Conservation (phyloP, 108 stramenopile genomes). For the Skeletonema menzelii region DNA sequence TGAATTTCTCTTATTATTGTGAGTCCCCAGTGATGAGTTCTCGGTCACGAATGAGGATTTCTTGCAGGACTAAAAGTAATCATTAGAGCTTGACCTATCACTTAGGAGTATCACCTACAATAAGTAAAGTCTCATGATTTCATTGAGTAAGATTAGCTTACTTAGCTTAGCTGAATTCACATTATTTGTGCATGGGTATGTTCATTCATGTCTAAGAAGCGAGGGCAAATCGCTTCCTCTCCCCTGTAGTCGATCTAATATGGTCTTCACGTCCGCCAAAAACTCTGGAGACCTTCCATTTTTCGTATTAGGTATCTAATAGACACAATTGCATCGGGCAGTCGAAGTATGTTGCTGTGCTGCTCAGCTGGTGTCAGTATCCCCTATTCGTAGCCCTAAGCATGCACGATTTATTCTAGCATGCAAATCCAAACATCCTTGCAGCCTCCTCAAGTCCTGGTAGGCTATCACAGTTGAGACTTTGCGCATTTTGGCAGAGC, state of each 20-base stretch:
- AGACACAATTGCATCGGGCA: not conserved
- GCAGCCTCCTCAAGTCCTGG: conserved; percentile 84
- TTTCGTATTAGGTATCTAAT: not conserved
- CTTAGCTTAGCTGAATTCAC: not conserved
- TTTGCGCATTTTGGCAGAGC: conserved; percentile 32
- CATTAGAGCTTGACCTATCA: too few relatives aligned
- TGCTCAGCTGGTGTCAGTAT: not conserved
- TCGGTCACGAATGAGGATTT: too few relatives aligned
- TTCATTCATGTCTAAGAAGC: too few relatives aligned
- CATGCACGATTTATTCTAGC: not conserved
- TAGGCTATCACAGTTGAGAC: conserved; percentile 48
- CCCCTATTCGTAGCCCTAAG: not conserved
- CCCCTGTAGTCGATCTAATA: not conserved
- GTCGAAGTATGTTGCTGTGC: not conserved
- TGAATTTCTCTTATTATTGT: too few relatives aligned
- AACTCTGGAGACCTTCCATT: not conserved
- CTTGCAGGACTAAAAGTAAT: too few relatives aligned
- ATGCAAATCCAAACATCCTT: conserved; percentile 71
- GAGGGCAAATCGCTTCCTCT: not conserved
- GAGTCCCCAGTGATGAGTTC: too few relatives aligned
- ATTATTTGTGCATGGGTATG: too few relatives aligned
- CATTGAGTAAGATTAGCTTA: not conserved
- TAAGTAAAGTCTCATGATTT: too few relatives aligned
- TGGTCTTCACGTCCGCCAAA: not conserved
- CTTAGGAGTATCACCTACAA: not conserved